A percentile compares a stretch with the other conserved stretches of the same genome.
Conservation (phyloP, 169 alveolate genomes). For the Plasmodium malariae region DNA sequence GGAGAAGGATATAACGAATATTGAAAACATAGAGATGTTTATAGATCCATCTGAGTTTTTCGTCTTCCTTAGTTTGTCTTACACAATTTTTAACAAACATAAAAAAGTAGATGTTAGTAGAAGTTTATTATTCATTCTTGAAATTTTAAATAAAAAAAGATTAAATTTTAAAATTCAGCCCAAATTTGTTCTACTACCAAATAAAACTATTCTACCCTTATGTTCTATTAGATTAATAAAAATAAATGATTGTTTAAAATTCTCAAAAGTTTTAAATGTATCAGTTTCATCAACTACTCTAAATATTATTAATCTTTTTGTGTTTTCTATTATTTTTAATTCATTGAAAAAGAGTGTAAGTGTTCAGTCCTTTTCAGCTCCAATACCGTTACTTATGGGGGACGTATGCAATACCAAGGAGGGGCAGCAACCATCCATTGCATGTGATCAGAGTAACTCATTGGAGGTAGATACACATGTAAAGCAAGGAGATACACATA, state of each 20-base stretch:
- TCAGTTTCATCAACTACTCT: conserved; percentile 54
- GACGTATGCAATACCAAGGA: conserved; percentile 15
- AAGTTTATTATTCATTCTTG: conserved; percentile 52
- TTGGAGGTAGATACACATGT: no score
- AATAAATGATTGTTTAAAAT: conserved; percentile 38
- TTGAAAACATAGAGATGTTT: conserved; percentile 51
- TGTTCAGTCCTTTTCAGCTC: conserved; percentile 74
- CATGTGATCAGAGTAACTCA: no score
- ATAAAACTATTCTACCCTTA: conserved; percentile 33
- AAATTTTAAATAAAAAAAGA: conserved; percentile 67
- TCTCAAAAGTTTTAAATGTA: conserved; percentile 65
- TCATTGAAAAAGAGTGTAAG: conserved; percentile 45
- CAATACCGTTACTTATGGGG: conserved; percentile 69
- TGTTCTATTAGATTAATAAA: conserved; percentile 53
- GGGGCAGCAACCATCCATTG: no score
- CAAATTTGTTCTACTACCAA: conserved; percentile 17
- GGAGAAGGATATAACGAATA: background rate
- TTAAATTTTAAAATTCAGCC: conserved; percentile 67
- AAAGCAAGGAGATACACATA: no score
- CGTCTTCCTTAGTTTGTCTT: conserved; percentile 60
- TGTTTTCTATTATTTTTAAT: conserved; percentile 59
- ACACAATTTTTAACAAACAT: background rate
- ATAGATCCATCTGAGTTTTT: conserved; percentile 75
- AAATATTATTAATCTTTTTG: conserved; percentile 66
- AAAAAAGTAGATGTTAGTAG: background rate